Evolutionary conservation across 768 basidiomycete species (phyloP).

Genomic region (Calocybe gangraenosa): DNA sequence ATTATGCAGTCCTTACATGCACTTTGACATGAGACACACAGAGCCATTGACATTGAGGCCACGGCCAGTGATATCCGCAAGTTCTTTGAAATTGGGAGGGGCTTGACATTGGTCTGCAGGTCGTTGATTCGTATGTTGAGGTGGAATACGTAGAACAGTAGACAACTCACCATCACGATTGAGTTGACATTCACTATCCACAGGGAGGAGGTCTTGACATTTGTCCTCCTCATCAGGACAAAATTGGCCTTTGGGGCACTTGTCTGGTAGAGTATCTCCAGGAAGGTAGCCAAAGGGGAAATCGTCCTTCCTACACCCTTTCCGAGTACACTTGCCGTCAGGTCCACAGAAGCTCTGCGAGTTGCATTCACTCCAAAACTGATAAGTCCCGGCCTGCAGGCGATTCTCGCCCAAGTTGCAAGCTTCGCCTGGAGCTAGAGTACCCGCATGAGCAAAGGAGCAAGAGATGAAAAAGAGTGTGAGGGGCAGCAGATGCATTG

Average conservation of each 20-base stretch:
- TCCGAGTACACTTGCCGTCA: slow-evolving; percentile 49
- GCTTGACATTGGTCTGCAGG: slow-evolving; percentile 68
- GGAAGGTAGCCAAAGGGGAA: slow-evolving; percentile 67
- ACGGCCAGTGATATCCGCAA: slow-evolving; percentile 59
- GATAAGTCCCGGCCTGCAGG: slow-evolving; percentile 72
- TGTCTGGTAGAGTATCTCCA: slow-evolving; percentile 45
- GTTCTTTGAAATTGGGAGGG: slow-evolving; percentile 60
- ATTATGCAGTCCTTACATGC: slow-evolving; percentile 53
- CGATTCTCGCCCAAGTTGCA: slow-evolving; percentile 59
- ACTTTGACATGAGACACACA: slow-evolving; percentile 76
- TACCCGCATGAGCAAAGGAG: slow-evolving; percentile 42
- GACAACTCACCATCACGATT: slow-evolving; percentile 69
- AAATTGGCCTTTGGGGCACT: slow-evolving; percentile 61
- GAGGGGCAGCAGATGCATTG: slow-evolving; percentile 29
- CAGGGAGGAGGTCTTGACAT: slow-evolving; percentile 57
- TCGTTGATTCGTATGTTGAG: neutral
- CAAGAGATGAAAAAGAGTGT: slow-evolving; percentile 53
- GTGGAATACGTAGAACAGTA: neutral
- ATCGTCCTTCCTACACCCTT: slow-evolving; percentile 72
- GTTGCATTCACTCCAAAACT: slow-evolving; percentile 78
- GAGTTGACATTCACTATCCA: slow-evolving; percentile 74
- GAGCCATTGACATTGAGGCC: slow-evolving; percentile 80
- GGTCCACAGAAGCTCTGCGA: slow-evolving; percentile 61
- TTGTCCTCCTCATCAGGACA: slow-evolving; percentile 81
- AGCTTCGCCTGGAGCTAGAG: slow-evolving; percentile 34